phyloP scores from a whole-genome alignment of 257 asterid species.

The Paraleonurus japonicus region DNA sequence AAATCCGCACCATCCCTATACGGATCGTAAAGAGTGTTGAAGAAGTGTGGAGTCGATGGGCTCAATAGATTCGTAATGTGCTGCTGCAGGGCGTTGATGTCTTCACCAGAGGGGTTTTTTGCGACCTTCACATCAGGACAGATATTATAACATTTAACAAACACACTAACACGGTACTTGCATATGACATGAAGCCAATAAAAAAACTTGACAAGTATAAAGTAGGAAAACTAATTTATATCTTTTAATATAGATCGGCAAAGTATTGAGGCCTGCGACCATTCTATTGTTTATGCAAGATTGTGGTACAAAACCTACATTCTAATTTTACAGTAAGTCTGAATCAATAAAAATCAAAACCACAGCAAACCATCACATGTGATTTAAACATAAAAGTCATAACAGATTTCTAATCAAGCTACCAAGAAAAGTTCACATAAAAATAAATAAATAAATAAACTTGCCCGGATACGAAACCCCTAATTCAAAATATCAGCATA shows the following conservation, averaged over 20 bases:
- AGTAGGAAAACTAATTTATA: background rate
- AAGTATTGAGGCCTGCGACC: background rate
- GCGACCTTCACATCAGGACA: slow-evolving; percentile 53
- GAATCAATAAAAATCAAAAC: slow-evolving; percentile 6
- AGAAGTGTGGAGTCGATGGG: slow-evolving; percentile 77
- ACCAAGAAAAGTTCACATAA: slow-evolving; percentile 3
- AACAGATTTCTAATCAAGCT: background rate
- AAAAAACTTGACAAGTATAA: background rate
- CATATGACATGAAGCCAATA: background rate
- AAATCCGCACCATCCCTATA: slow-evolving; percentile 79
- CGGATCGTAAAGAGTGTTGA: slow-evolving; percentile 86
- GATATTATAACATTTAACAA: background rate
- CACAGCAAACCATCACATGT: background rate
- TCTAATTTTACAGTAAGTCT: background rate
- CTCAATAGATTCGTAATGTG: slow-evolving; percentile 67
- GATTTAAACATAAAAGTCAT: background rate
- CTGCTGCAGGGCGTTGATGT: slow-evolving; percentile 84
- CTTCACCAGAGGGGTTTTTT: slow-evolving; percentile 74
- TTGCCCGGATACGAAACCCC: background rate
- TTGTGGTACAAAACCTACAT: background rate
- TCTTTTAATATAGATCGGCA: background rate
- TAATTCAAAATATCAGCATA: background rate
- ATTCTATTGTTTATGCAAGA: background rate
- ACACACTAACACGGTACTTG: background rate
- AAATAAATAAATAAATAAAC: background rate